A percentile compares a stretch with the other conserved stretches of the same genome.
These are phyloP conservation scores for Globisporangium canariense DNA, from an alignment of 352 stramenopile genomes.

Conservation along the genomic window DNA sequence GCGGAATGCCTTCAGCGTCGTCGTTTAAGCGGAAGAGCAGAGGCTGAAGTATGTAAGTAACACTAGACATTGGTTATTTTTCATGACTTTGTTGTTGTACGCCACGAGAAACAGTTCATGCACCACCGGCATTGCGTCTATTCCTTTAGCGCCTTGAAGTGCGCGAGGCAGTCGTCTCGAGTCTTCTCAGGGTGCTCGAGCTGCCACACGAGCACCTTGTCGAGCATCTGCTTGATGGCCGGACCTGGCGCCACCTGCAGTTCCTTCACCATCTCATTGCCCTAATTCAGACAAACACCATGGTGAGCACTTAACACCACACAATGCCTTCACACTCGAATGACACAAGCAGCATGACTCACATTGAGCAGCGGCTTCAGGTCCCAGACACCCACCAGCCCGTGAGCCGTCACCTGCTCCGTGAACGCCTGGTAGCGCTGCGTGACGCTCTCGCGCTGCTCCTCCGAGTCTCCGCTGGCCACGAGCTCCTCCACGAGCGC, in stretches of 20 bases:
- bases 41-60: not conserved
- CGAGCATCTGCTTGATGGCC: constrained; percentile 52
- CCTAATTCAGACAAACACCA: constrained; percentile 25
- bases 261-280: constrained; percentile 66
- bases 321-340: constrained; percentile 3
- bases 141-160: constrained; percentile 24
- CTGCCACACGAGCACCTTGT: constrained; percentile 61
- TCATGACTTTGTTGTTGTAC: not conserved
- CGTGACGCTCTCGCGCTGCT: not conserved
- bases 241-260: constrained; percentile 57
- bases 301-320: not conserved
- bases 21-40: constrained; percentile 29
- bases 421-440: constrained; percentile 40
- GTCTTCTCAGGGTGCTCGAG: constrained; percentile 44
- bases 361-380: constrained; percentile 74
- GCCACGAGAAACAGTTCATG: not conserved
- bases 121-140: not conserved
- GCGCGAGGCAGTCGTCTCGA: constrained; percentile 50
- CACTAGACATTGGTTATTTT: not conserved
- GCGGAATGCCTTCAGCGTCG: constrained; percentile 67
- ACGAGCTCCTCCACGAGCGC: constrained; percentile 52
- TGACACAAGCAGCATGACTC: constrained; percentile 16
- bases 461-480: constrained; percentile 8
- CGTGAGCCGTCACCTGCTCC: constrained; percentile 22
- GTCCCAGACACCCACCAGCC: constrained; percentile 49